Percentiles rank a stretch among this genome's conserved stretches.
Evolutionary conservation across 345 rosid genomes (phyloP).

Genomic region (Eucalyptus cloeziana): DNA sequence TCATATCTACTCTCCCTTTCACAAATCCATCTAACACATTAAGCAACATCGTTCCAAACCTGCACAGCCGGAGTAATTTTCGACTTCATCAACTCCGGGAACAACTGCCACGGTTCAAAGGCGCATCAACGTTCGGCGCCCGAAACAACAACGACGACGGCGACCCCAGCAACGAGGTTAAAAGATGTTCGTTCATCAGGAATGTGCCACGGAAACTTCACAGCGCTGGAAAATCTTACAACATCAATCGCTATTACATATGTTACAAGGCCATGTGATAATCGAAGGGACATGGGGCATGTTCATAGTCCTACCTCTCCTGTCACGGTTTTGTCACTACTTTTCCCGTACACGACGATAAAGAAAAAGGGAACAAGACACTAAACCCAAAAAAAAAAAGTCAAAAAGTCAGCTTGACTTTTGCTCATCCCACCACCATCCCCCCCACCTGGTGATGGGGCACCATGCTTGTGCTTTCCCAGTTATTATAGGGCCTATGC

Average conservation of each 20-base stretch:
- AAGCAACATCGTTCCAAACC: not conserved
- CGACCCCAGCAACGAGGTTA: not conserved
- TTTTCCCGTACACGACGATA: not conserved
- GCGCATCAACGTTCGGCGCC: not conserved
- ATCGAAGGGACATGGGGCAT: not conserved
- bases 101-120: not conserved
- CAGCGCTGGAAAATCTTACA: not conserved
- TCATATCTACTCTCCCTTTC: not conserved
- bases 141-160: accelerated
- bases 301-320: not conserved
- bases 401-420: not conserved
- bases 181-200: not conserved
- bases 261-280: not conserved
- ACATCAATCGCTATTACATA: not conserved
- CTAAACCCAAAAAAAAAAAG: not conserved
- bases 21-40: not conserved
- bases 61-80: not conserved
- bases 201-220: not conserved
- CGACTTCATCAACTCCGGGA: not conserved
- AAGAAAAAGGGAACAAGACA: not conserved
- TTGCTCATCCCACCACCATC: not conserved
- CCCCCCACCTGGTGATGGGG: not conserved
- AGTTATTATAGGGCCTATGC: not conserved
- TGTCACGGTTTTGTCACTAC: not conserved
- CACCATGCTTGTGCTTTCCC: not conserved